Evolutionary conservation across 306 rosid genomes (phyloP).

Genomic region (Acmispon strigosus): DNA sequence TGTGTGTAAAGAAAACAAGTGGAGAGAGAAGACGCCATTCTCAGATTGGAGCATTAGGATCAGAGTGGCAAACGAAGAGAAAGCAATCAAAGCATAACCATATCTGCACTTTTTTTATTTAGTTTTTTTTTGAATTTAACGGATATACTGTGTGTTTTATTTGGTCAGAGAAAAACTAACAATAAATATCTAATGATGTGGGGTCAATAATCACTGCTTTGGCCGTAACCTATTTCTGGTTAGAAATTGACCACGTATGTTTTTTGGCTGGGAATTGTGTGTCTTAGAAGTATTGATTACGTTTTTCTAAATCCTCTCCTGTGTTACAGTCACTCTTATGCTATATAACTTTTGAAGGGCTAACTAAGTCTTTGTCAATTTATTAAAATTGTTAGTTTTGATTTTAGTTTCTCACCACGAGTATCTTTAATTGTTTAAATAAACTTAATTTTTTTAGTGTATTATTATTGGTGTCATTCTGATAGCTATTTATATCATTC

Average conservation of each 20-base stretch:
- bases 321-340: too few relatives aligned
- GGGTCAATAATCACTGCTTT: background rate
- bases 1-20: background rate
- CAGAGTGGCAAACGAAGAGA: background rate
- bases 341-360: too few relatives aligned
- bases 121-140: conserved; percentile 2
- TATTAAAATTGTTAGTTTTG: too few relatives aligned
- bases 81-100: conserved; percentile 23
- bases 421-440: too few relatives aligned
- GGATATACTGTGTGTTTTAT: background rate
- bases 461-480: too few relatives aligned
- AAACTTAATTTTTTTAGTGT: too few relatives aligned
- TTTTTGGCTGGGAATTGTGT: background rate
- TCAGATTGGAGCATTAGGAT: conserved; percentile 5
- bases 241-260: background rate
- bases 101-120: background rate
- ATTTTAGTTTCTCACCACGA: too few relatives aligned
- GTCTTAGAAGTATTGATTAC: too few relatives aligned
- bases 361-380: too few relatives aligned
- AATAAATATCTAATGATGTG: background rate
- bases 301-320: too few relatives aligned
- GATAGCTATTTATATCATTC: too few relatives aligned
- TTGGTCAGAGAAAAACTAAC: background rate
- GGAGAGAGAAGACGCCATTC: conserved; percentile 27
- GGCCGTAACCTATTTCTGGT: background rate